phyloP scores from a whole-genome alignment of 2,329 filamentous ascomycete genomes.

The Trichoderma hamatum region DNA sequence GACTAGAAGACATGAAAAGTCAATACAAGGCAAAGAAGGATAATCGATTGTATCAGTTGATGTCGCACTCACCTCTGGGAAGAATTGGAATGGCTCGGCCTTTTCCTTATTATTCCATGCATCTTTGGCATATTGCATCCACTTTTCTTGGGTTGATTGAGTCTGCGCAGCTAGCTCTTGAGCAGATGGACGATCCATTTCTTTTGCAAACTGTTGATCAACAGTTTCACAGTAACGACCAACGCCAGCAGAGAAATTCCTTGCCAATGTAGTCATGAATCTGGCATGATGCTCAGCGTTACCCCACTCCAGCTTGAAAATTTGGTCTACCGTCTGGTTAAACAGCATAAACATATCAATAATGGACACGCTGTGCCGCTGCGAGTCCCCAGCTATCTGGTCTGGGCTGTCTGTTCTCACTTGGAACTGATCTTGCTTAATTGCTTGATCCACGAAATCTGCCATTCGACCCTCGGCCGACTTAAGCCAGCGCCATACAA shows the following conservation, averaged over 20 bases:
- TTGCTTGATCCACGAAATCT: conserved; percentile 84
- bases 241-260: conserved; percentile 79
- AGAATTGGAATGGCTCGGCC: conserved; percentile 96
- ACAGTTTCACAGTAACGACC: conserved; percentile 89
- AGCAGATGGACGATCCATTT: conserved; percentile 90
- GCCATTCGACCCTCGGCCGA: conserved; percentile 78
- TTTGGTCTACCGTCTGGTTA: conserved; percentile 86
- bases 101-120: conserved; percentile 91
- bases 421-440: conserved; percentile 86
- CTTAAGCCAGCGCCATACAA: conserved; percentile 94
- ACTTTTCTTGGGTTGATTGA: conserved; percentile 87
- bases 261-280: conserved; percentile 93
- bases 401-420: conserved; percentile 68
- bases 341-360: conserved; percentile 94
- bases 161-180: conserved; percentile 79
- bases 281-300: conserved; percentile 92
- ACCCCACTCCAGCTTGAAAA: conserved; percentile 86
- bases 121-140: conserved; percentile 91
- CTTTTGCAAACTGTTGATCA: conserved; percentile 80
- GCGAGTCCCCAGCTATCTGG: conserved; percentile 70
- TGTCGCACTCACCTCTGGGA: conserved; percentile 70
- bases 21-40: background rate
- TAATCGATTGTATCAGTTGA: background rate
- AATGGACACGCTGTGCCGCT: conserved; percentile 89
- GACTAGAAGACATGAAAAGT: conserved; percentile 59